Conservation (phyloP, 2,329 filamentous ascomycete genomes). For the Penicillium sp. region DNA sequence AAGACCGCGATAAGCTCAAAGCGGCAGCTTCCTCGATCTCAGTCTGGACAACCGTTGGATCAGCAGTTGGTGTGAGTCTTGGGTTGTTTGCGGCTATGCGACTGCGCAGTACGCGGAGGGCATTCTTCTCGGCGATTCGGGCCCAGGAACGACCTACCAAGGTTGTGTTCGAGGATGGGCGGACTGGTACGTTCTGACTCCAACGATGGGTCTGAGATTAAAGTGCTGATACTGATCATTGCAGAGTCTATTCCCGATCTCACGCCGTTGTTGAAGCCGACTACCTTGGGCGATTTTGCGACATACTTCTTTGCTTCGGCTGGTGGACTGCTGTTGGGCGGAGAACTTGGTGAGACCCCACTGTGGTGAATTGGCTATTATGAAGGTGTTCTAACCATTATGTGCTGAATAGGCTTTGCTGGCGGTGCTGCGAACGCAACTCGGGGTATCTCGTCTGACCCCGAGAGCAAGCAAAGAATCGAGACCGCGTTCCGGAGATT, state of each 20-base stretch:
- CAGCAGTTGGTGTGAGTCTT: conserved; percentile 61
- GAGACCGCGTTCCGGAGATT: conserved; percentile 66
- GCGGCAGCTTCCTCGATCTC: conserved; percentile 59
- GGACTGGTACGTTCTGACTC: conserved; percentile 48
- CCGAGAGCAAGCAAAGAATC: conserved; percentile 58
- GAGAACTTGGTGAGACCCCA: conserved; percentile 51
- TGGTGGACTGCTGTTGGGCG: conserved; percentile 65
- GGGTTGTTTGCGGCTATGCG: conserved; percentile 61
- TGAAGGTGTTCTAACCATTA: neutral
- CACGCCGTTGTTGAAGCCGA: conserved; percentile 59
- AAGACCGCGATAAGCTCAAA: conserved; percentile 61
- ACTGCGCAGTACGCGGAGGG: conserved; percentile 56
- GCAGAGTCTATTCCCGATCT: conserved; percentile 64
- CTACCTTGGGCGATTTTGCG: conserved; percentile 60
- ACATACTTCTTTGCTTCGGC: conserved; percentile 65
- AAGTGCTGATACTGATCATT: neutral
- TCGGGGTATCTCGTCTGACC: conserved; percentile 56
- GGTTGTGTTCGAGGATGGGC: conserved; percentile 63
- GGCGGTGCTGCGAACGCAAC: conserved; percentile 59
- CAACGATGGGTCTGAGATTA: too few relatives aligned
- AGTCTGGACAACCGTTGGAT: conserved; percentile 60
- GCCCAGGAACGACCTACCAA: conserved; percentile 63
- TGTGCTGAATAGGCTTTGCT: conserved; percentile 50
- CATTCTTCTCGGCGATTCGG: conserved; percentile 65
- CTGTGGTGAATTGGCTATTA: neutral